These are phyloP conservation scores for Nematocida major DNA, from an alignment of 371 early-diverging fungal species.

Conservation along the genomic window DNA sequence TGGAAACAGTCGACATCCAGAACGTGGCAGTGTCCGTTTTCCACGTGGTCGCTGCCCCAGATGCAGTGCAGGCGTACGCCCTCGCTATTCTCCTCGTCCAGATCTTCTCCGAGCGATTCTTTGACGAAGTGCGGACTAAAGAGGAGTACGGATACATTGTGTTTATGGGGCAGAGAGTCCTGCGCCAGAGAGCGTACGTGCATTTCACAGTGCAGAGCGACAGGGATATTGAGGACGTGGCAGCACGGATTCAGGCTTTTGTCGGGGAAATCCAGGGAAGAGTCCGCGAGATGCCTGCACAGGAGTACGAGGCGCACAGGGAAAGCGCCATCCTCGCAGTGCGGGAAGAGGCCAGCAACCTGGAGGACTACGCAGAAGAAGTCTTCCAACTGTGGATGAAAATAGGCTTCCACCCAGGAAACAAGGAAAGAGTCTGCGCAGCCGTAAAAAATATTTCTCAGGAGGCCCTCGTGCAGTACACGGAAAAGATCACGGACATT, in stretches of 20 bases:
- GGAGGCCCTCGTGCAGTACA: slow-evolving; percentile 18
- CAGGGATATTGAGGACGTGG: slow-evolving; percentile 35
- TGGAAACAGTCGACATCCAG: slow-evolving; percentile 16
- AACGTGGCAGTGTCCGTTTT: slow-evolving; percentile 30
- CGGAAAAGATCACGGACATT: background rate
- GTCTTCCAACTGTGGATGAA: slow-evolving; percentile 6
- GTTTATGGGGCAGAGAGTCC: background rate
- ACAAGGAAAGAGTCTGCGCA: slow-evolving; percentile 3
- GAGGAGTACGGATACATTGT: slow-evolving; percentile 63
- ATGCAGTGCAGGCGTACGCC: background rate
- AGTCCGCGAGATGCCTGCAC: slow-evolving; percentile 10
- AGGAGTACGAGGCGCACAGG: slow-evolving; percentile 26
- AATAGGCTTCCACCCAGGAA: slow-evolving; percentile 15
- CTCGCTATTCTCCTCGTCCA: slow-evolving; percentile 10
- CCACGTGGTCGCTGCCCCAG: background rate
- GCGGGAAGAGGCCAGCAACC: slow-evolving; percentile 3
- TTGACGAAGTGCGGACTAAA: slow-evolving; percentile 60
- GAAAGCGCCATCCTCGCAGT: slow-evolving; percentile 12
- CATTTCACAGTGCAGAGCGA: slow-evolving; percentile 56
- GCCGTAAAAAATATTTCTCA: slow-evolving; percentile 26
- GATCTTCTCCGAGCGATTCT: slow-evolving; percentile 56
- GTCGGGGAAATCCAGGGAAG: slow-evolving; percentile 20
- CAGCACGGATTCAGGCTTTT: slow-evolving; percentile 53
- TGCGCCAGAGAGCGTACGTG: slow-evolving; percentile 22
- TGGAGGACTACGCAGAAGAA: slow-evolving; percentile 31